These are phyloP conservation scores for Aegilops umbellulata DNA, from an alignment of 176 grass and related monocot genomes.

Conservation along the genomic window DNA sequence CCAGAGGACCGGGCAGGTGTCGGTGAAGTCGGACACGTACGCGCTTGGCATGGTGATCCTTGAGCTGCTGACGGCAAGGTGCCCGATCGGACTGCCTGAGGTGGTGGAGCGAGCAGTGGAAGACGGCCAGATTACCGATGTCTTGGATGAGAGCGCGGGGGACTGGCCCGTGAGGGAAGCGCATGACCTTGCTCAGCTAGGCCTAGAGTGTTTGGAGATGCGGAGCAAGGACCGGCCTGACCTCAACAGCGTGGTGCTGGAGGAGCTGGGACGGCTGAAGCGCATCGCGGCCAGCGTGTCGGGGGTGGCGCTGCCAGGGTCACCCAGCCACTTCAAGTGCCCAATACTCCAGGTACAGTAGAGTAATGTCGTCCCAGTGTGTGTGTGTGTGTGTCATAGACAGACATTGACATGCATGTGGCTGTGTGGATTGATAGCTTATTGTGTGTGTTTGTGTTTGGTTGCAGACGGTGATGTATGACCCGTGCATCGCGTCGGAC, in stretches of 20 bases:
- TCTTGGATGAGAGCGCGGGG: constrained; percentile 58
- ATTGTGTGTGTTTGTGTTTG: neutral
- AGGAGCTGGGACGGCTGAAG: constrained; percentile 56
- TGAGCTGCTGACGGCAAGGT: constrained; percentile 62
- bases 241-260: constrained; percentile 46
- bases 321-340: constrained; percentile 71
- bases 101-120: constrained; percentile 26
- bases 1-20: constrained; percentile 72
- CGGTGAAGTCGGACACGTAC: constrained; percentile 66
- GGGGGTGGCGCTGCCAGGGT: neutral
- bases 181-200: constrained; percentile 45
- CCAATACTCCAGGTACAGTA: constrained; percentile 69
- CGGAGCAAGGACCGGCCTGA: constrained; percentile 63
- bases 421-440: neutral
- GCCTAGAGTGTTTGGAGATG: constrained; percentile 69
- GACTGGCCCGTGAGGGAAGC: constrained; percentile 64
- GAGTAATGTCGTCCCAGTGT: neutral
- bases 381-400: neutral
- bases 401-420: neutral
- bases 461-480: constrained; percentile 61
- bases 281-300: constrained; percentile 11
- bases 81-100: constrained; percentile 40
- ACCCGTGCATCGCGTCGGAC: constrained; percentile 75
- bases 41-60: constrained; percentile 79
- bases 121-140: constrained; percentile 24